A percentile compares a stretch with the other conserved stretches of the same genome.
phyloP scores from a whole-genome alignment of 805 yeast species.

The Ogataea trehalophila region DNA sequence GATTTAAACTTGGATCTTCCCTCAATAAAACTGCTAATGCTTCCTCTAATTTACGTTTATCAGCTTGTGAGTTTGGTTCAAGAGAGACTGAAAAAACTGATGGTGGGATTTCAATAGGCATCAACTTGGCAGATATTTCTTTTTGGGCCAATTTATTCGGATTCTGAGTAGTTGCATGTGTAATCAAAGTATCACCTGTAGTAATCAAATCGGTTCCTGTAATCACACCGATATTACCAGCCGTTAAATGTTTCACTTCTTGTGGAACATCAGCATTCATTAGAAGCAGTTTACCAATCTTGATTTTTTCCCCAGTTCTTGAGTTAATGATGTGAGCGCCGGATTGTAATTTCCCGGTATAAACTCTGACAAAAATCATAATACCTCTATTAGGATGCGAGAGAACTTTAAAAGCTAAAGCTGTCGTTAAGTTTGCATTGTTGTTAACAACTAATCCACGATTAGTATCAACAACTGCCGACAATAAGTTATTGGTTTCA shows the following conservation, averaged over 20 bases:
- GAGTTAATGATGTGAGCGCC: constrained; percentile 64
- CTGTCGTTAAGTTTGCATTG: constrained; percentile 60
- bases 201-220: constrained; percentile 65
- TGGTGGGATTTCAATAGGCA: constrained; percentile 84
- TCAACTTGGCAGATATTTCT: constrained; percentile 44
- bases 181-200: constrained; percentile 88
- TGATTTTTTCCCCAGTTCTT: constrained; percentile 60
- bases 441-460: constrained; percentile 50
- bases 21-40: constrained; percentile 62
- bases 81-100: constrained; percentile 86
- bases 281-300: constrained; percentile 61
- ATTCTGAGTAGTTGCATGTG: constrained; percentile 51
- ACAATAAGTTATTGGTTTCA: constrained; percentile 15
- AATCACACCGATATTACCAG: constrained; percentile 93
- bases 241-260: constrained; percentile 54
- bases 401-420: constrained; percentile 87
- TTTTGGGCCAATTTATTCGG: constrained; percentile 25
- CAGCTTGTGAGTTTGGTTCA: constrained; percentile 82
- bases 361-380: constrained; percentile 83
- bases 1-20: constrained; percentile 86
- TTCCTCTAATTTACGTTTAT: constrained; percentile 64
- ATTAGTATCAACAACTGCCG: constrained; percentile 35
- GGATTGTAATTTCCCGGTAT: constrained; percentile 68
- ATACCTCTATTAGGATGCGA: constrained; percentile 80
- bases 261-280: constrained; percentile 89